Evolutionary conservation across 2,329 filamentous ascomycete species (phyloP).

Genomic region (Diaporthe velutina): DNA sequence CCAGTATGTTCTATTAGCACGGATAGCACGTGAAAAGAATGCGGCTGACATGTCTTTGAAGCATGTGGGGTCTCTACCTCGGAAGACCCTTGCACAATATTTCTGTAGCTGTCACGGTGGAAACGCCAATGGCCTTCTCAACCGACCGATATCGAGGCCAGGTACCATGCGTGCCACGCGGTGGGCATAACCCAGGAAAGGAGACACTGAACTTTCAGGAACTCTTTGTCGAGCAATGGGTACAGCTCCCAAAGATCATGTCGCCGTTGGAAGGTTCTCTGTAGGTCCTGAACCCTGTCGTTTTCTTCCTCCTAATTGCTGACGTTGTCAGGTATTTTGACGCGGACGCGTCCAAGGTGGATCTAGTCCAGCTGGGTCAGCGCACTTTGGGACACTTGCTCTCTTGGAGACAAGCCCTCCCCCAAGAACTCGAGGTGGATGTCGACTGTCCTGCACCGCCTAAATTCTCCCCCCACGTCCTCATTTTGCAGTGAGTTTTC

Average conservation of each 20-base stretch:
- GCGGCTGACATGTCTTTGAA: not conserved
- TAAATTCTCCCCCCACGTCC: not conserved
- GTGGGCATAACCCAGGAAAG: too few relatives aligned
- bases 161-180: not conserved
- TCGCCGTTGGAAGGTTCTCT: not conserved
- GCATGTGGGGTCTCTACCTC: conserved; percentile 9
- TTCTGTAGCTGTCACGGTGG: not conserved
- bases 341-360: not conserved
- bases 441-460: not conserved
- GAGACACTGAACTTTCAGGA: not conserved
- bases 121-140: conserved; percentile 4
- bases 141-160: not conserved
- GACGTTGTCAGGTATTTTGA: not conserved
- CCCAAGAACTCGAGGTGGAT: not conserved
- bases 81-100: conserved; percentile 11
- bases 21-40: too few relatives aligned
- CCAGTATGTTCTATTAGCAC: not conserved
- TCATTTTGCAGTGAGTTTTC: not conserved
- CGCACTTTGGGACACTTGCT: not conserved
- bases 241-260: conserved; percentile 1
- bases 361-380: not conserved
- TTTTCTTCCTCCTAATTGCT: not conserved
- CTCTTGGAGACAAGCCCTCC: not conserved
- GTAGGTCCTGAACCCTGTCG: not conserved
- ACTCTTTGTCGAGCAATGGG: conserved; percentile 4